Evolutionary conservation across 2,329 filamentous ascomycete genomes (phyloP).

Genomic region (Xylaria polymorpha): DNA sequence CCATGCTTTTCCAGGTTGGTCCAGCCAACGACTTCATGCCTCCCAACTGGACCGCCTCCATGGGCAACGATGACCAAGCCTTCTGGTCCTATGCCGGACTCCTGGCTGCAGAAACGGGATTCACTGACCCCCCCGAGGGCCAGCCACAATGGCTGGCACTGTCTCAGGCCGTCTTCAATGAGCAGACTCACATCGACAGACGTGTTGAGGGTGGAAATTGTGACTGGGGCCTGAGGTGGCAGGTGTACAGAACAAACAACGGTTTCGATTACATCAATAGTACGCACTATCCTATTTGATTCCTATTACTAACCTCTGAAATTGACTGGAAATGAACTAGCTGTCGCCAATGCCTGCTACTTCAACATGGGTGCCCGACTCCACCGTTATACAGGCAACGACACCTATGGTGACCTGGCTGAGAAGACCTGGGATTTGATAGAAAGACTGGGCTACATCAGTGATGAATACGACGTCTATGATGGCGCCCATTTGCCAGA

Average conservation of each 20-base stretch:
- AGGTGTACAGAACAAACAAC: constrained; percentile 78
- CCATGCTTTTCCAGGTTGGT: constrained; percentile 70
- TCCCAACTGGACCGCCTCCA: constrained; percentile 65
- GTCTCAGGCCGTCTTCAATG: constrained; percentile 76
- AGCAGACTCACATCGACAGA: constrained; percentile 68
- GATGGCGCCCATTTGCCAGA: constrained; percentile 71
- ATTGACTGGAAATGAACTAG: constrained; percentile 47
- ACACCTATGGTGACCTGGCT: constrained; percentile 72
- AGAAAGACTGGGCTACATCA: constrained; percentile 65
- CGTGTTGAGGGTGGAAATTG: constrained; percentile 69
- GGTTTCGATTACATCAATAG: constrained; percentile 82
- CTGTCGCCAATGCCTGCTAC: constrained; percentile 71
- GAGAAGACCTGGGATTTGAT: constrained; percentile 73
- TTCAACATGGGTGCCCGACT: constrained; percentile 76
- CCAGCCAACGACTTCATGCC: constrained; percentile 68
- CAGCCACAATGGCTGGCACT: constrained; percentile 72
- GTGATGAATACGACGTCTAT: constrained; percentile 71
- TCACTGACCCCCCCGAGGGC: constrained; percentile 66
- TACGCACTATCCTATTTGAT: constrained; percentile 45
- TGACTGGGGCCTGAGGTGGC: constrained; percentile 78
- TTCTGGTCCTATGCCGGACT: constrained; percentile 78
- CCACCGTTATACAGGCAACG: constrained; percentile 75
- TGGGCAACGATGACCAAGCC: constrained; percentile 77
- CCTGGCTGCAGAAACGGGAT: constrained; percentile 73
- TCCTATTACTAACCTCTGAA: background rate